Base-by-base conservation (phyloP, 805 yeast genomes). In the Metschnikowia lunata region DNA sequence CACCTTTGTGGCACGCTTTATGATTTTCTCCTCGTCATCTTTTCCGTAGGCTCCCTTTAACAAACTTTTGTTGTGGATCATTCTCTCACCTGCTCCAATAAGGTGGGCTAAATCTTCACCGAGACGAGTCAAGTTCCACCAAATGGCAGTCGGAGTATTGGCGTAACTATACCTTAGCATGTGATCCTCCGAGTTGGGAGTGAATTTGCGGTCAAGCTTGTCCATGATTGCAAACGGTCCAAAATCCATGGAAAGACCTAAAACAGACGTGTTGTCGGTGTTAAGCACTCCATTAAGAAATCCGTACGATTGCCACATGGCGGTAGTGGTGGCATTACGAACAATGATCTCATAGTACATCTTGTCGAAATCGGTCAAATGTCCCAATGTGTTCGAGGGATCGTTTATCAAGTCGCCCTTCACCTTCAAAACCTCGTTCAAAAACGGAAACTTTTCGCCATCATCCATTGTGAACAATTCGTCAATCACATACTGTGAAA, bases 181-280 rank as follows among this genome's bases (percentile, higher is more conserved):
- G 35, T 73, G 75, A 62, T 93, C 99, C 58, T 89, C 97, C 44
- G 88, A 88, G 59, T 93, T 91, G 1, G 98, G 91, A 0, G 97
- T 86, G 58, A 76, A 91, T 39, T 74, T 63, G 12, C 95, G 90
- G 56, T 88, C 82, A 59, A 83, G 91, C 37, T 76, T 78, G 58
- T 90, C 97, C 84, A 90, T 76, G 48, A 89, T 85, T 14, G 95
- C 86, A 66, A 87, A 93, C 0, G 99, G 98, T 3, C 98, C 99
- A 63, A 84, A 93, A 63, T 91, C 99, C 63, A 93, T 78, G 0
- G 96, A 79, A 9, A 89, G 68, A 0, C 99, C 99, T 36, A 84
- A 58, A n/a, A 91, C 74, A 0, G 96, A 87, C 1, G 97, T 88
- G 59, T 91, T 91, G 59, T 91, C 99, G 0, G 98, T 90, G 61